These are phyloP conservation scores for Ceratocystis cacaofunesta DNA, from an alignment of 2,329 filamentous ascomycete genomes.

Conservation along the genomic window DNA sequence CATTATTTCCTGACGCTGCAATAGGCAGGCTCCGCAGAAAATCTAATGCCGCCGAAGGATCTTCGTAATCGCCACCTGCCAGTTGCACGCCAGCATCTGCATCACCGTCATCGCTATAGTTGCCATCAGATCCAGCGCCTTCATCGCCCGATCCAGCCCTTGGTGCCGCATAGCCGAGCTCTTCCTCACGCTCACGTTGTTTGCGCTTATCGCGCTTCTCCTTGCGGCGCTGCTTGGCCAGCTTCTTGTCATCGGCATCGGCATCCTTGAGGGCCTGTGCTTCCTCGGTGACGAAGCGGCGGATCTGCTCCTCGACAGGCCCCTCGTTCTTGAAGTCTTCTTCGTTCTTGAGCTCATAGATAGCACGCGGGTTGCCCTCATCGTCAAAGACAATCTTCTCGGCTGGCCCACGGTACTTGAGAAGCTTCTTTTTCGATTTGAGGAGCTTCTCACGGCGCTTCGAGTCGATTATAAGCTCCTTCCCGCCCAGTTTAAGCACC, in stretches of 20 bases:
- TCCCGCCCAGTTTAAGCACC: constrained; percentile 52
- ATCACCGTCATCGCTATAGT: not conserved
- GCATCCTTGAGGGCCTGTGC: constrained; percentile 53
- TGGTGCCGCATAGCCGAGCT: constrained; percentile 21
- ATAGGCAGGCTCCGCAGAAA: constrained; percentile 44
- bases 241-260: constrained; percentile 69
- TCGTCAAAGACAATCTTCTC: constrained; percentile 85
- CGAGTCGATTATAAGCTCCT: constrained; percentile 73
- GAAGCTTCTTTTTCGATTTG: constrained; percentile 82
- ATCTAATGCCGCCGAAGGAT: constrained; percentile 39
- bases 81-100: constrained; percentile 21
- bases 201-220: constrained; percentile 65
- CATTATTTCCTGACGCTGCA: constrained; percentile 24
- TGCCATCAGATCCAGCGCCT: constrained; percentile 12
- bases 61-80: constrained; percentile 28
- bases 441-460: constrained; percentile 93
- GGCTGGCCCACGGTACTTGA: constrained; percentile 77
- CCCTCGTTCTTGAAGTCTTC: constrained; percentile 63
- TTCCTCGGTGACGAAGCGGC: constrained; percentile 65
- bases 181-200: constrained; percentile 40
- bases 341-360: constrained; percentile 83
- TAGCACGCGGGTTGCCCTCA: constrained; percentile 66
- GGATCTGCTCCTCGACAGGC: constrained; percentile 58
- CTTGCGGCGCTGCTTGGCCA: constrained; percentile 61
- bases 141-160: constrained; percentile 20